Evolutionary conservation across 192 early-diverging fungal genomes (phyloP).

Genomic region (Umbelopsis sp.): DNA sequence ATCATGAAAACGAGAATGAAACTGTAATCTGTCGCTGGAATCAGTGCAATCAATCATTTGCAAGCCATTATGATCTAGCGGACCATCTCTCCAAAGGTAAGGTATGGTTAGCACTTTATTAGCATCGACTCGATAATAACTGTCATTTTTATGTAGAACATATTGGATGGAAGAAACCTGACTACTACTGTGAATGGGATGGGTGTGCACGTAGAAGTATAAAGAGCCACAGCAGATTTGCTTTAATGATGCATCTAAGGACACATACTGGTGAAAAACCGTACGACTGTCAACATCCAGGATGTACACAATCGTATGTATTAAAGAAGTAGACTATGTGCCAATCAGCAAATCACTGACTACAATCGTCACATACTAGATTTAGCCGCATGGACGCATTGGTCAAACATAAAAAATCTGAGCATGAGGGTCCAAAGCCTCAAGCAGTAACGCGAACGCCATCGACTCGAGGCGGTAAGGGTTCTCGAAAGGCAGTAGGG

Average conservation of each 20-base stretch:
- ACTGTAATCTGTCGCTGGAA: slow-evolving; percentile 47
- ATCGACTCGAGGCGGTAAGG: background rate
- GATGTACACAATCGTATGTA: slow-evolving; percentile 38
- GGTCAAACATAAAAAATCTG: slow-evolving; percentile 37
- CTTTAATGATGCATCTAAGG: slow-evolving; percentile 60
- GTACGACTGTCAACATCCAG: slow-evolving; percentile 45
- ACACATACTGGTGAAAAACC: slow-evolving; percentile 66
- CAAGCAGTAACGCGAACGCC: background rate
- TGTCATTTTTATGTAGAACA: slow-evolving; percentile 36
- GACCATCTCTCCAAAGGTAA: slow-evolving; percentile 53
- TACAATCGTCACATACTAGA: slow-evolving; percentile 12
- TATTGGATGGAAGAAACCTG: slow-evolving; percentile 58
- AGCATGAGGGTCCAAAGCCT: slow-evolving; percentile 26
- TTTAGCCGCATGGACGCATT: slow-evolving; percentile 43
- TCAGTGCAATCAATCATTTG: slow-evolving; percentile 39
- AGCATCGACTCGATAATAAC: background rate
- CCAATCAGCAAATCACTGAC: background rate
- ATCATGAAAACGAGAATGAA: background rate
- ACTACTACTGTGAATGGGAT: slow-evolving; percentile 61
- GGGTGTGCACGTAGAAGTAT: slow-evolving; percentile 52
- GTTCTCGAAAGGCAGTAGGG: background rate
- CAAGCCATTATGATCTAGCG: slow-evolving; percentile 35
- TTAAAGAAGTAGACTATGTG: background rate
- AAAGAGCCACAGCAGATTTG: slow-evolving; percentile 57
- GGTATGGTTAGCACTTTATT: background rate